These are phyloP conservation scores for Endothia cerciana DNA, from an alignment of 2,329 filamentous ascomycete species.

Conservation along the genomic window DNA sequence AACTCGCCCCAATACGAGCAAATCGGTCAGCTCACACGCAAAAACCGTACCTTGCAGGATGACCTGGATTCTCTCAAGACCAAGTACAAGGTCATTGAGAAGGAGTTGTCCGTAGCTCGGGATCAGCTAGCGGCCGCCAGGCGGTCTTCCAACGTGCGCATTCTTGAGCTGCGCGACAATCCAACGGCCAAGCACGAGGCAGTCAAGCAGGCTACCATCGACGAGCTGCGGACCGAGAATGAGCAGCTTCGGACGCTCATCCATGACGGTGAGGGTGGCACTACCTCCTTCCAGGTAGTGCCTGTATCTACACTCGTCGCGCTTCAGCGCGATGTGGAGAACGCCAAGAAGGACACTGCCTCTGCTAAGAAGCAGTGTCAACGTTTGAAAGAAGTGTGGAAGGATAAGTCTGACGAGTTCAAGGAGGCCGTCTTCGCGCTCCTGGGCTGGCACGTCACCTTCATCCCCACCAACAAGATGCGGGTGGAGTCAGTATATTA, in stretches of 20 bases:
- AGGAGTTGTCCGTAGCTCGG: slow-evolving; percentile 72
- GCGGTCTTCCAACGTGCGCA: slow-evolving; percentile 73
- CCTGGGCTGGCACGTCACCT: slow-evolving; percentile 92
- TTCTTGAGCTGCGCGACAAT: slow-evolving; percentile 88
- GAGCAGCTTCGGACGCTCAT: slow-evolving; percentile 78
- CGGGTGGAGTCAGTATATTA: slow-evolving; percentile 86
- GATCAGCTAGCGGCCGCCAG: slow-evolving; percentile 72
- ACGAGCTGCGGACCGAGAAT: slow-evolving; percentile 81
- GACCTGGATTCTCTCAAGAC: slow-evolving; percentile 72
- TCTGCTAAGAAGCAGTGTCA: slow-evolving; percentile 81
- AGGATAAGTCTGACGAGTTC: slow-evolving; percentile 89
- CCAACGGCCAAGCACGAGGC: slow-evolving; percentile 85
- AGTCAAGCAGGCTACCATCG: slow-evolving; percentile 80
- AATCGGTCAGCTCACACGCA: slow-evolving; percentile 81
- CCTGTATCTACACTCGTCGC: slow-evolving; percentile 78
- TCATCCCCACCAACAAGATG: slow-evolving; percentile 96
- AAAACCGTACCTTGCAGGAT: slow-evolving; percentile 84
- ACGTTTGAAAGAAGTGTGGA: slow-evolving; percentile 91
- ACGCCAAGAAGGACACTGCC: slow-evolving; percentile 68
- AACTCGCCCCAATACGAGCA: slow-evolving; percentile 62
- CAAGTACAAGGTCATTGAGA: slow-evolving; percentile 70
- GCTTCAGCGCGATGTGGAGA: slow-evolving; percentile 74
- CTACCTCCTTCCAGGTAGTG: slow-evolving; percentile 62
- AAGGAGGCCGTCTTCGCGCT: slow-evolving; percentile 91
- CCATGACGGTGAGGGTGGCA: slow-evolving; percentile 43